Base-by-base conservation (phyloP, 148 eudicot species). In the Rhododendron ferrugineum region DNA sequence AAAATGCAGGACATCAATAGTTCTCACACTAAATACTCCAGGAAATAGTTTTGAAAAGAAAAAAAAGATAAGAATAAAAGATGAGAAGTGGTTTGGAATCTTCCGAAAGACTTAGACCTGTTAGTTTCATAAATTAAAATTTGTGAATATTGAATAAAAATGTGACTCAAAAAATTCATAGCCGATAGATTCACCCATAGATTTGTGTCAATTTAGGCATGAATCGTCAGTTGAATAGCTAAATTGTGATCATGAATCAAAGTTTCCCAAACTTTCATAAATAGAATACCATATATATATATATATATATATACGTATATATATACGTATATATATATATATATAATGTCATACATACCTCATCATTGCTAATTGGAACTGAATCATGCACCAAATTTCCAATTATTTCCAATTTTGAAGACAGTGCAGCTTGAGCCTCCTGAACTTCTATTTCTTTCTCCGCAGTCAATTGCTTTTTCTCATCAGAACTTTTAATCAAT, bases 311-410 rank as follows among this genome's bases (percentile, higher is more conserved):
- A 30, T 10, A 84, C n/a, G n/a, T n/a, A n/a, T n/a, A n/a, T n/a
- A n/a, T n/a, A n/a, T n/a, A n/a, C n/a, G n/a, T n/a, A n/a, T n/a
- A n/a, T n/a, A n/a, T n/a, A n/a, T n/a, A n/a, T n/a, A n/a, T n/a
- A n/a, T 47, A 30, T 10, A 84, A 22, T 23, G 46, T 58, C n/a
- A 64, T 44, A 18, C 84, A 82, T 86, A 96, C 99, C 98, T 96
- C 99, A 88, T 96, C 94, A 36, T 93, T 86, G 90, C 89, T 87
- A 52, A 95, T 86, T 73, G 96, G 99, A 80, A 96, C 99, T 36
- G 98, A 91, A 89, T 96, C 97, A 88, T 96, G 99, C 84, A 96
- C 92, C 79, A 96, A 93, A 86, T 96, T 96, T 75, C 99, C 99
- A 79, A 96, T 92, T 54, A 83, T 52, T 84, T 90, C 90, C 88